Evolutionary conservation across 208 protist species (phyloP).

Genomic region (Vickermania spadyakhi): DNA sequence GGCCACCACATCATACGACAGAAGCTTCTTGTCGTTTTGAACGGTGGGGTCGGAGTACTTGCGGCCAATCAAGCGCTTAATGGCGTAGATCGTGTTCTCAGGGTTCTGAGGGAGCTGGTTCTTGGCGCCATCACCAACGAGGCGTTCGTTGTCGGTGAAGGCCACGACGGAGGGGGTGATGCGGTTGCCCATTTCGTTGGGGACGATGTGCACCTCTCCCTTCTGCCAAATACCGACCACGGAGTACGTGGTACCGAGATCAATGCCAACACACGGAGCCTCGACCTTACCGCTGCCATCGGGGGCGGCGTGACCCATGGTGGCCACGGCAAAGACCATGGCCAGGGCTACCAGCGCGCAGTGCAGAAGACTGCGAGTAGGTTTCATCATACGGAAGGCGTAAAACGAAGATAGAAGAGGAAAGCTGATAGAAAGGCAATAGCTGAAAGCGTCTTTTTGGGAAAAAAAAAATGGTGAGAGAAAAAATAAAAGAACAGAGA

Average conservation of each 20-base stretch:
- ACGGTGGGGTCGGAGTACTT: constrained; percentile 84
- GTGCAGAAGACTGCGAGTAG: too few species aligned
- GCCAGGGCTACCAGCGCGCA: constrained; percentile 12
- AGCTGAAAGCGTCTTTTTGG: too few species aligned
- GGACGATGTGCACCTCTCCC: constrained; percentile 94
- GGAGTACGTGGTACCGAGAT: constrained; percentile 95
- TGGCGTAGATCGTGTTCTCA: constrained; percentile 90
- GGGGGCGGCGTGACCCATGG: constrained; percentile 27
- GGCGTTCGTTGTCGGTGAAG: constrained; percentile 92
- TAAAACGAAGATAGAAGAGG: too few species aligned
- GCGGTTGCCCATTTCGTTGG: constrained; percentile 97
- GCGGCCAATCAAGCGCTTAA: constrained; percentile 92
- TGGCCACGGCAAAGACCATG: constrained; percentile 8
- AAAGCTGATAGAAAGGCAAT: too few species aligned
- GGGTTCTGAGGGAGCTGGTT: constrained; percentile 90
- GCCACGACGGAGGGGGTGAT: constrained; percentile 98
- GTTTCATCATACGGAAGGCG: too few species aligned
- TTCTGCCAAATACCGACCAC: constrained; percentile 95
- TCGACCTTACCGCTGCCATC: constrained; percentile 72
- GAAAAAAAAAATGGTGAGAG: too few species aligned
- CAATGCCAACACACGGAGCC: constrained; percentile 87
- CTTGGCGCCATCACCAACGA: constrained; percentile 93
- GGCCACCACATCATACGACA: constrained; percentile 90
- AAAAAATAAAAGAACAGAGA: too few species aligned
- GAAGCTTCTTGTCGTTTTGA: constrained; percentile 94